Conservation (phyloP, 2,329 filamentous ascomycete species). For the Emericellopsis atlantica region DNA sequence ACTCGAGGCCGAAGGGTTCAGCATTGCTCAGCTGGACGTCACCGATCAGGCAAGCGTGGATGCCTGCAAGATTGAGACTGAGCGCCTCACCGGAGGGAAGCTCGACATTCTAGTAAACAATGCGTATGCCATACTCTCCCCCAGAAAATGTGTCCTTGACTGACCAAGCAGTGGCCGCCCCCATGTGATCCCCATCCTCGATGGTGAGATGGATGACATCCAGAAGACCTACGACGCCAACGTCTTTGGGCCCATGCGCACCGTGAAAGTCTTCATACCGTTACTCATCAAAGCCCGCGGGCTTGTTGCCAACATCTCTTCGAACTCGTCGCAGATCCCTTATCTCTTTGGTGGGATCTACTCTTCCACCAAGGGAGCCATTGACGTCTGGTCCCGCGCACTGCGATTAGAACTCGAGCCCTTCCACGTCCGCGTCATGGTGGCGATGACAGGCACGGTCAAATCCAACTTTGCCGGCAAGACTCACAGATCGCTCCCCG, state of each 20-base stretch:
- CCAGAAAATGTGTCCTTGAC: neutral
- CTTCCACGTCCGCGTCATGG: constrained; percentile 43
- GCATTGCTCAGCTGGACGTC: constrained; percentile 24
- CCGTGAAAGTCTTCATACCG: constrained; percentile 34
- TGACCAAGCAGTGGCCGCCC: constrained; percentile 29
- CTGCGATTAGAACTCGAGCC: constrained; percentile 40
- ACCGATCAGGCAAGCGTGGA: constrained; percentile 18
- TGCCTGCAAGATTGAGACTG: constrained; percentile 15
- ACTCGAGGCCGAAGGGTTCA: constrained; percentile 6
- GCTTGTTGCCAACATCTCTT: constrained; percentile 42
- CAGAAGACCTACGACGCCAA: constrained; percentile 43
- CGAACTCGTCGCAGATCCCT: constrained; percentile 33
- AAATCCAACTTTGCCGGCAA: constrained; percentile 33
- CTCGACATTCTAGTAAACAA: constrained; percentile 32
- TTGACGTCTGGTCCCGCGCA: constrained; percentile 38
- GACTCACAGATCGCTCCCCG: constrained; percentile 25
- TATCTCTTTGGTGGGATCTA: constrained; percentile 42
- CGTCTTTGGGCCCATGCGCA: constrained; percentile 44
- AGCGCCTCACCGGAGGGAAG: constrained; percentile 18
- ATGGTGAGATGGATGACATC: constrained; percentile 38
- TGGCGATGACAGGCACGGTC: constrained; percentile 41
- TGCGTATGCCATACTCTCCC: constrained; percentile 3
- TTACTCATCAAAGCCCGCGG: constrained; percentile 36
- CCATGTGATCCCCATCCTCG: constrained; percentile 36
- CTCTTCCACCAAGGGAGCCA: constrained; percentile 41